Evolutionary conservation across 2,329 filamentous ascomycete species (phyloP).

Genomic region (Aotearoamyces nothofagi): DNA sequence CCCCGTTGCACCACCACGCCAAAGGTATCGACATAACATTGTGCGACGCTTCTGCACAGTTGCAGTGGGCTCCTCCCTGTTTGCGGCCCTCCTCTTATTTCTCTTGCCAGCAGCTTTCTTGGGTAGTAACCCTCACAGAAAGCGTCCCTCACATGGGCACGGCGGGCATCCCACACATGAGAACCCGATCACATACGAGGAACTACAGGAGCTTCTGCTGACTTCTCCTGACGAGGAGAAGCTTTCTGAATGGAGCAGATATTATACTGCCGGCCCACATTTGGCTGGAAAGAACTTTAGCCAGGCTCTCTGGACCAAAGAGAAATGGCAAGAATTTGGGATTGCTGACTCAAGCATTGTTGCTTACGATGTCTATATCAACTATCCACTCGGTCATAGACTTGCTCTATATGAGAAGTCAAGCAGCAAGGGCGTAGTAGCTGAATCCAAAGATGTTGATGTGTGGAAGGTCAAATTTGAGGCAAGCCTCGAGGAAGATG

Average conservation of each 20-base stretch:
- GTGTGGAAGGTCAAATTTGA: slow-evolving; percentile 58
- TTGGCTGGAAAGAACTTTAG: slow-evolving; percentile 65
- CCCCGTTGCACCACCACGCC: slow-evolving; percentile 33
- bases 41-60: slow-evolving; percentile 53
- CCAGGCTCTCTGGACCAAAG: slow-evolving; percentile 55
- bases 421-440: slow-evolving; percentile 18
- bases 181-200: slow-evolving; percentile 25
- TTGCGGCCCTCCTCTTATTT: slow-evolving; percentile 25
- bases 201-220: slow-evolving; percentile 40
- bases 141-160: too few species aligned
- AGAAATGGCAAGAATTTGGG: slow-evolving; percentile 60
- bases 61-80: slow-evolving; percentile 36
- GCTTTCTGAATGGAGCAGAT: slow-evolving; percentile 57
- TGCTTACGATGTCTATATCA: slow-evolving; percentile 63
- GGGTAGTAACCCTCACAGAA: too few species aligned
- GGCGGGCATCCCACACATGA: slow-evolving; percentile 11
- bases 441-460: slow-evolving; percentile 25
- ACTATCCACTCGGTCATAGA: slow-evolving; percentile 59
- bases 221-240: slow-evolving; percentile 40
- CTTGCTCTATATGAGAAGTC: slow-evolving; percentile 46
- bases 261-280: slow-evolving; percentile 65
- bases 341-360: slow-evolving; percentile 42
- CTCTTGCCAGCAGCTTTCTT: slow-evolving; percentile 29
- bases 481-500: slow-evolving; percentile 70
- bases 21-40: slow-evolving; percentile 41